phyloP scores from a whole-genome alignment of 2,329 filamentous ascomycete genomes.

The Plectosphaerella sp. region DNA sequence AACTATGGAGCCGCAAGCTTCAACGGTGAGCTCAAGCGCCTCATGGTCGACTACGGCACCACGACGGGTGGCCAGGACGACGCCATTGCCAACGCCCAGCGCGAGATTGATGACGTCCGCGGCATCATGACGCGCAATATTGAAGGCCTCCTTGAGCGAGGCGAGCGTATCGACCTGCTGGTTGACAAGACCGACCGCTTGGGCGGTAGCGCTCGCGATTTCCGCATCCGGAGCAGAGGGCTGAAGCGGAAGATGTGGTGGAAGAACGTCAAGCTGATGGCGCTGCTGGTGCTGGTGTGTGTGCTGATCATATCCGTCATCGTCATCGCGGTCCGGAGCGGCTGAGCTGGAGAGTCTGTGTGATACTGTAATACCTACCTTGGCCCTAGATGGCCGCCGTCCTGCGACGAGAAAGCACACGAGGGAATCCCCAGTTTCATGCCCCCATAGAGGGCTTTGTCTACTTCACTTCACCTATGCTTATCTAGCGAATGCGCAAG shows the following conservation, averaged over 20 bases:
- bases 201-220: slow-evolving; percentile 84
- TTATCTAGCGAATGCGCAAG: background rate
- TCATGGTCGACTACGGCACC: slow-evolving; percentile 83
- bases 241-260: slow-evolving; percentile 97
- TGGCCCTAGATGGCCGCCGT: background rate
- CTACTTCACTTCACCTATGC: background rate
- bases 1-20: slow-evolving; percentile 89
- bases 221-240: slow-evolving; percentile 79
- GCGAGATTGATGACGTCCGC: slow-evolving; percentile 87
- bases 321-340: slow-evolving; percentile 41
- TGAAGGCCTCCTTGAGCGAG: slow-evolving; percentile 80
- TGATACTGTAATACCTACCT: background rate
- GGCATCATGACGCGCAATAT: slow-evolving; percentile 97
- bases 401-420: background rate
- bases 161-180: slow-evolving; percentile 87
- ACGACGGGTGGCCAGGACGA: slow-evolving; percentile 72
- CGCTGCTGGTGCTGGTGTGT: slow-evolving; percentile 66
- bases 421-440: background rate
- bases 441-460: background rate
- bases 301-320: slow-evolving; percentile 52
- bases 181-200: slow-evolving; percentile 96
- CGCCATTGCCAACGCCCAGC: slow-evolving; percentile 75
- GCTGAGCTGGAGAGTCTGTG: background rate
- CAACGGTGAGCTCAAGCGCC: slow-evolving; percentile 68
- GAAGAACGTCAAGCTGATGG: slow-evolving; percentile 98